Conservation (phyloP, 2,329 filamentous ascomycete species). For the Thelonectria blattea region DNA sequence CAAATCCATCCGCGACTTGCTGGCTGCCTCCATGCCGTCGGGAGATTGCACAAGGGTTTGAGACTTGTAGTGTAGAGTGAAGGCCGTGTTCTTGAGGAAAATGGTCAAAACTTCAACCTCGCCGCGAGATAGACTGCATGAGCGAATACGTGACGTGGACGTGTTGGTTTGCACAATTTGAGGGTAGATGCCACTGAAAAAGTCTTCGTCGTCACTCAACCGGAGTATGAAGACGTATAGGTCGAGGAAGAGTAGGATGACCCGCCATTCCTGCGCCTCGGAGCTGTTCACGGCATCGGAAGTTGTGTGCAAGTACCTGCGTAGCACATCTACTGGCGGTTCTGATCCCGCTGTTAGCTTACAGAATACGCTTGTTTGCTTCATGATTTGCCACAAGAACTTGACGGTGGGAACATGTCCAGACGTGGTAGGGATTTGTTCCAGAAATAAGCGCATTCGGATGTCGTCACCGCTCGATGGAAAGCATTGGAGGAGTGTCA, state of each 20-base stretch:
- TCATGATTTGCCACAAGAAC: conserved; percentile 79
- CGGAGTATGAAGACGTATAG: conserved; percentile 92
- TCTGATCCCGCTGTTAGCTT: conserved; percentile 42
- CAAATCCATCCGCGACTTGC: conserved; percentile 38
- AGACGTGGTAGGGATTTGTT: conserved; percentile 42
- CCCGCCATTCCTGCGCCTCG: conserved; percentile 75
- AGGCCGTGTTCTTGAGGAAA: conserved; percentile 90
- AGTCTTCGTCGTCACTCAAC: conserved; percentile 96
- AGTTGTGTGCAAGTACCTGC: conserved; percentile 40
- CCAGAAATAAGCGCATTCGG: conserved; percentile 87
- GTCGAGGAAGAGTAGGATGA: conserved; percentile 89
- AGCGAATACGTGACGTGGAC: conserved; percentile 57
- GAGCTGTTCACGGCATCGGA: conserved; percentile 34
- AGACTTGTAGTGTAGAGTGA: conserved; percentile 85
- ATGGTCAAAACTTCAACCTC: conserved; percentile 77
- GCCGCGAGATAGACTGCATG: conserved; percentile 70
- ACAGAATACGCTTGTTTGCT: conserved; percentile 49
- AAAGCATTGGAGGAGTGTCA: conserved; percentile 86
- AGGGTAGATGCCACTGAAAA: conserved; percentile 68
- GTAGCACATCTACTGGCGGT: conserved; percentile 38
- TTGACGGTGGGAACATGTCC: conserved; percentile 66
- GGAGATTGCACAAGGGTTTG: conserved; percentile 58
- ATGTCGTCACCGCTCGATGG: conserved; percentile 84
- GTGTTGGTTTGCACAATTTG: conserved; percentile 45
- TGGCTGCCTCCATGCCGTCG: conserved; percentile 29